Conservation (phyloP, 2,329 filamentous ascomycete species). For the Diaporthe amygdali region DNA sequence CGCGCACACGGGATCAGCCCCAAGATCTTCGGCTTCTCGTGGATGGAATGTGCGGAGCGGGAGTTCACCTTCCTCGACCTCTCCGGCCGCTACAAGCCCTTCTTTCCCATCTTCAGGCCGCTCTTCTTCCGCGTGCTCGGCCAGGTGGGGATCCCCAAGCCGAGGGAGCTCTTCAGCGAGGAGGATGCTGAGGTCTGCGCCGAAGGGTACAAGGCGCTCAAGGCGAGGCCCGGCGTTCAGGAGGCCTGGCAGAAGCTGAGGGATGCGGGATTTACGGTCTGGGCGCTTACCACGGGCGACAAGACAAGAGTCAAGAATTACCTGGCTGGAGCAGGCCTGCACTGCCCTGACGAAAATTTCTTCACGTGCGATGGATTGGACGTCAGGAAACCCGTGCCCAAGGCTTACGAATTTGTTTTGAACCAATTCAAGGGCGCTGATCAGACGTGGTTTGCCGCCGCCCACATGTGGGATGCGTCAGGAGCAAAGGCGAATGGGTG, state of each 20-base stretch:
- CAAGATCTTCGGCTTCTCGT: conserved; percentile 49
- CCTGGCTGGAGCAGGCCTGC: conserved; percentile 52
- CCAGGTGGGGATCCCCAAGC: conserved; percentile 48
- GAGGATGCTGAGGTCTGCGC: conserved; percentile 47
- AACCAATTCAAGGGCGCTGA: conserved; percentile 42
- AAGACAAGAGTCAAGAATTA: conserved; percentile 55
- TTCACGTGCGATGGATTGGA: conserved; percentile 54
- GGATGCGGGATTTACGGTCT: conserved; percentile 54
- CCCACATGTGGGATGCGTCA: conserved; percentile 65
- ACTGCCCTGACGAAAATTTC: conserved; percentile 56
- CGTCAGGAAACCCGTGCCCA: conserved; percentile 55
- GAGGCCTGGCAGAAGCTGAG: conserved; percentile 49
- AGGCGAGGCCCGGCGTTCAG: conserved; percentile 43
- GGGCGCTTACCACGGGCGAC: conserved; percentile 60
- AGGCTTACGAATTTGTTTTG: conserved; percentile 50
- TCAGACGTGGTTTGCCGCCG: conserved; percentile 61
- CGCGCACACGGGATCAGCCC: conserved; percentile 43
- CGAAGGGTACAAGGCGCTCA: conserved; percentile 41
- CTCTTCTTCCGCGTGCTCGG: conserved; percentile 55
- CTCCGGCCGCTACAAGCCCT: conserved; percentile 47
- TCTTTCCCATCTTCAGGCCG: conserved; percentile 45
- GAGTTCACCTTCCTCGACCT: conserved; percentile 56
- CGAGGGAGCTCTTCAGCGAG: conserved; percentile 45
- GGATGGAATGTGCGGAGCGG: conserved; percentile 51
- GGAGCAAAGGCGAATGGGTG: conserved; percentile 54